These are phyloP conservation scores for Xylaria polymorpha DNA, from an alignment of 2,329 filamentous ascomycete species.

Conservation along the genomic window DNA sequence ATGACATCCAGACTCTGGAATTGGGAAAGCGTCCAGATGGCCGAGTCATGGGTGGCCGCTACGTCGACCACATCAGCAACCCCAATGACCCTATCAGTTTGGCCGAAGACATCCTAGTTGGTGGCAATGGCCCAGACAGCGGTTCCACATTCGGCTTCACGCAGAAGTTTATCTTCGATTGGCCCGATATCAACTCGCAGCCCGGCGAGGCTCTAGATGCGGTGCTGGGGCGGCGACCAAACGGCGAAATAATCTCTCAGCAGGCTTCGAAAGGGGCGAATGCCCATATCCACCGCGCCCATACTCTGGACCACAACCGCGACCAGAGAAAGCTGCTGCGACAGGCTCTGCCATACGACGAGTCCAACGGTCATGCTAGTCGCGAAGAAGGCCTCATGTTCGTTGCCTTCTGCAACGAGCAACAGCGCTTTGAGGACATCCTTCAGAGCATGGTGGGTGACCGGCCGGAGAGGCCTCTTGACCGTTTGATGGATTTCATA, in stretches of 20 bases:
- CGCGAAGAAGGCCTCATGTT: constrained; percentile 37
- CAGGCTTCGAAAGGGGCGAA: constrained; percentile 23
- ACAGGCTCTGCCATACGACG: constrained; percentile 33
- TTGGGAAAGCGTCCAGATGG: constrained; percentile 35
- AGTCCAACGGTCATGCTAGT: constrained; percentile 25
- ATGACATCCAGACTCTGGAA: constrained; percentile 15
- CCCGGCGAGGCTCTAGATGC: constrained; percentile 30
- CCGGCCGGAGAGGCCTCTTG: constrained; percentile 30
- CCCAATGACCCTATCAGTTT: constrained; percentile 38
- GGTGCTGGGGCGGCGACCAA: constrained; percentile 32
- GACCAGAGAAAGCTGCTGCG: constrained; percentile 37
- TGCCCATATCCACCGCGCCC: constrained; percentile 31
- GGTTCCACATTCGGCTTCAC: constrained; percentile 34
- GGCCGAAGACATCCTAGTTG: constrained; percentile 32
- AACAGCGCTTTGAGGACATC: constrained; percentile 32
- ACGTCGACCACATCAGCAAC: constrained; percentile 37
- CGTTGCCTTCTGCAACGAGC: constrained; percentile 36
- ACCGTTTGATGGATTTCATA: constrained; percentile 35
- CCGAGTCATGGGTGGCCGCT: constrained; percentile 35
- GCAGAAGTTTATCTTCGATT: constrained; percentile 34
- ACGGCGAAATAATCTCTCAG: constrained; percentile 37
- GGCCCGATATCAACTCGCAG: constrained; percentile 33
- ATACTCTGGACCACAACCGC: constrained; percentile 32
- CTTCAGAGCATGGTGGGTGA: constrained; percentile 31
- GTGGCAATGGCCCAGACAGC: constrained; percentile 12